Conservation (phyloP, 768 basidiomycete species). For the Grammothele lineata region DNA sequence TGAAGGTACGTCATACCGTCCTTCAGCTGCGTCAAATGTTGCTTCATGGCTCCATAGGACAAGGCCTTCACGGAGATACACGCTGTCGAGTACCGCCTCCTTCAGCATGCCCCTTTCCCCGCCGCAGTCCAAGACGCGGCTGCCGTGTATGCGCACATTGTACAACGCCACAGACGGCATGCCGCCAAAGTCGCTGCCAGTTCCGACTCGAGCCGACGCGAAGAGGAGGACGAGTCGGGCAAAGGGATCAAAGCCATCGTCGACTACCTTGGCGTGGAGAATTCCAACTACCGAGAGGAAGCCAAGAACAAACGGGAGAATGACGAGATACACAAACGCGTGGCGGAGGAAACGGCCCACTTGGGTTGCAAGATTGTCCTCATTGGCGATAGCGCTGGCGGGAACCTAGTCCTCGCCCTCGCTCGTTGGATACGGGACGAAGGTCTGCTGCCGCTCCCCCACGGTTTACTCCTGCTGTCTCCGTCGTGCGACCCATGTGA, state of each 20-base stretch:
- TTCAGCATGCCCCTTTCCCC: constrained; percentile 52
- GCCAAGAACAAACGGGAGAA: constrained; percentile 7
- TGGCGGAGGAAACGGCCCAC: constrained; percentile 11
- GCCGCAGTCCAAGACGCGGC: constrained; percentile 50
- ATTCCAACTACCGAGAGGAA: constrained; percentile 2
- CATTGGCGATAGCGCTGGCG: constrained; percentile 53
- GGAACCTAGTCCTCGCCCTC: constrained; percentile 47
- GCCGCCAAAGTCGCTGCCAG: not conserved
- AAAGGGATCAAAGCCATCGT: not conserved
- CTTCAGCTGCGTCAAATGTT: not conserved
- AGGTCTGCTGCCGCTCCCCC: constrained; percentile 38
- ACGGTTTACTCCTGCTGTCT: constrained; percentile 45
- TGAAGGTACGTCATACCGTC: constrained; percentile 32
- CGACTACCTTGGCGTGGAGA: constrained; percentile 8
- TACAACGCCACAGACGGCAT: constrained; percentile 22
- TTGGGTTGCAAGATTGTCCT: constrained; percentile 35
- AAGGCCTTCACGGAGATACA: constrained; percentile 33
- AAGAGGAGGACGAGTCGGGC: constrained; percentile 1
- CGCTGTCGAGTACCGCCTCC: constrained; percentile 47
- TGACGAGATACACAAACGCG: constrained; percentile 6
- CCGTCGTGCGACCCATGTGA: constrained; percentile 34
- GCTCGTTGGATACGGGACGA: constrained; percentile 53
- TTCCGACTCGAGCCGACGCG: not conserved
- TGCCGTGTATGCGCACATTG: constrained; percentile 45
- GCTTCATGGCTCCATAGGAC: constrained; percentile 16